phyloP scores from a whole-genome alignment of 2,329 filamentous ascomycete genomes.

The Verticillium alfalfae region DNA sequence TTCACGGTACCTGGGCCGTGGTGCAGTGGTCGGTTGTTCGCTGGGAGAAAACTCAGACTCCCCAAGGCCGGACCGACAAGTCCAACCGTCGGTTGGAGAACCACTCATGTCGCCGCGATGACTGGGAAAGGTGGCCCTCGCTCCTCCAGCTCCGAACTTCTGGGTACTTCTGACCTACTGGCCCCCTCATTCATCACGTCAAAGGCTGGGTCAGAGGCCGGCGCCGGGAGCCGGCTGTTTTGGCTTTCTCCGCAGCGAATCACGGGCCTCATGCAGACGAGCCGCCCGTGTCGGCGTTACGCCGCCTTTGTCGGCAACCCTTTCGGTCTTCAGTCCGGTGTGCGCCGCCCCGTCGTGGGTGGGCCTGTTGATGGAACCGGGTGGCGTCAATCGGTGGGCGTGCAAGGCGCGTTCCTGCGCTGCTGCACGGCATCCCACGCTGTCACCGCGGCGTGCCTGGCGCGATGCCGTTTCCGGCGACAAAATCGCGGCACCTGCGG shows the following conservation, averaged over 20 bases:
- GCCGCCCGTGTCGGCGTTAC: background rate
- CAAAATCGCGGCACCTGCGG: background rate
- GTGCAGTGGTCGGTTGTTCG: background rate
- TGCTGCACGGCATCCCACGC: background rate
- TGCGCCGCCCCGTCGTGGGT: background rate
- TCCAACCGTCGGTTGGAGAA: background rate
- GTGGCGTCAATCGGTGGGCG: background rate
- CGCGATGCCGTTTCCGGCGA: background rate
- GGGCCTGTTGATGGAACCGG: background rate
- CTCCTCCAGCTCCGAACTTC: background rate
- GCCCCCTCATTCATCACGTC: background rate
- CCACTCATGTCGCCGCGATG: background rate
- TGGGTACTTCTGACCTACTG: background rate
- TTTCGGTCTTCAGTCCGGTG: background rate
- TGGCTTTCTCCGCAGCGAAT: background rate
- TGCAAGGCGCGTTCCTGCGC: background rate
- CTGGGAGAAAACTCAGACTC: background rate
- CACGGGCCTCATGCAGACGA: background rate
- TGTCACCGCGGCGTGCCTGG: background rate
- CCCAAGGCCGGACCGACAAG: background rate
- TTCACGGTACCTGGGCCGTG: background rate
- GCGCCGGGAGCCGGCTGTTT: background rate
- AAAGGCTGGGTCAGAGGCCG: background rate
- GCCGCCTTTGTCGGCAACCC: background rate
- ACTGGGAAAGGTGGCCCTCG: background rate